Evolutionary conservation across 805 yeast species (phyloP).

Genomic region (Ogataea zsoltii): DNA sequence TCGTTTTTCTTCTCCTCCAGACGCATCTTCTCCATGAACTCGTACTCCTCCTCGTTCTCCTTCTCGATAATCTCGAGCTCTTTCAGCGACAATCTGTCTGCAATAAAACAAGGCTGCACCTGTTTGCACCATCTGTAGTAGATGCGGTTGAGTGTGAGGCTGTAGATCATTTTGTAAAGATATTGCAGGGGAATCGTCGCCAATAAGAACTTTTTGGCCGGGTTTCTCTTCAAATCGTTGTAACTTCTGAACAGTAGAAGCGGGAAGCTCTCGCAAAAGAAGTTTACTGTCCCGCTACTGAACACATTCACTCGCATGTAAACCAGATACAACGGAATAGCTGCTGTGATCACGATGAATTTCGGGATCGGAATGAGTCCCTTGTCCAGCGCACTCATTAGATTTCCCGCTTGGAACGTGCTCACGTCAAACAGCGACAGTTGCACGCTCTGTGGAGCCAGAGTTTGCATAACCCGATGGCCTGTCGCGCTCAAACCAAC

Average conservation of each 20-base stretch:
- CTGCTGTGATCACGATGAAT: slow-evolving; percentile 26
- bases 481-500: slow-evolving; percentile 31
- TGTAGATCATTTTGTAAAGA: slow-evolving; percentile 25
- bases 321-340: slow-evolving; percentile 34
- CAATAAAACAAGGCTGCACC: slow-evolving; percentile 37
- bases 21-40: slow-evolving; percentile 13
- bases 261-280: slow-evolving; percentile 17
- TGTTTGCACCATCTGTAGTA: slow-evolving; percentile 37
- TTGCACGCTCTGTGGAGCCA: slow-evolving; percentile 37
- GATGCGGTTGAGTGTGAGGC: slow-evolving; percentile 32
- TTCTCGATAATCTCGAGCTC: slow-evolving; percentile 35
- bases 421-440: slow-evolving; percentile 31
- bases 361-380: slow-evolving; percentile 23
- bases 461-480: slow-evolving; percentile 22
- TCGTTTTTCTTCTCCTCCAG: neutral
- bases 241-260: slow-evolving; percentile 14
- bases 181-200: slow-evolving; percentile 20
- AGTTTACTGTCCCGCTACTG: slow-evolving; percentile 9
- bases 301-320: slow-evolving; percentile 23
- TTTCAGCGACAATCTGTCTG: slow-evolving; percentile 33
- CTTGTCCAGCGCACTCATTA: slow-evolving; percentile 22
- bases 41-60: slow-evolving; percentile 31
- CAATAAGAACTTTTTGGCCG: slow-evolving; percentile 18
- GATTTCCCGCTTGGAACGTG: slow-evolving; percentile 6
- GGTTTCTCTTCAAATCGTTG: slow-evolving; percentile 14